Evolutionary conservation across 371 early-diverging fungal species (phyloP), one percentile per base, ranked within the genome.

Genomic region (Mortierella sp.): DNA sequence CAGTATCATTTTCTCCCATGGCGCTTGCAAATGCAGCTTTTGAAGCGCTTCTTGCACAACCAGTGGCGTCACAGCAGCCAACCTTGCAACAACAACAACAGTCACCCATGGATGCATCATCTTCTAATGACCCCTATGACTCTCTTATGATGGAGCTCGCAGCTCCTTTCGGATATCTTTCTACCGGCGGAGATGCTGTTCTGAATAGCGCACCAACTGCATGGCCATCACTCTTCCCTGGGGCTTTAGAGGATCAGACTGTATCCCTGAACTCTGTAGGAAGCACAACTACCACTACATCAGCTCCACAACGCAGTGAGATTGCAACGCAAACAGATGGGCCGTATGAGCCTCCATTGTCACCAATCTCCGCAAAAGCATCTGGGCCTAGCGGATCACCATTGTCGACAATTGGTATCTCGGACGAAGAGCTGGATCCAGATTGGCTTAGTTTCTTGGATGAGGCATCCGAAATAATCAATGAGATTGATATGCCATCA

Each of bases 371-470:
- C 4, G 37, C 61, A 28, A 51, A 66, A 6, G 26, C 70, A 22
- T 22, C 64, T 43, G 64, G 66, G 9, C 56, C 45, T 8, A 34
- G 58, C 13, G 60, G 55, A 8, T 67, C 76, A 12, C 76, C 76
- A 19, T 28, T 56, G 9, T 59, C 66, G 0, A n/a, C 58, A 0
- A 34, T 69, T 22, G 72, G 69, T 19, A 42, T 69, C 32, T 58
- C 70, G 3, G 79, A 78, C 26, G 79, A 72, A 1, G 75, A 70
- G 51, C 17, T 80, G 29, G 75, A 80, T 28, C 80, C 75, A 6
- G 79, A 78, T 37, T 78, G 79, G 80, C 75, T 79, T 42, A 79
- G 34, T 37, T 74, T 79, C 60, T 67, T 79, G 64, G 75, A 74
- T 28, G 80, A 79, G 31, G 75, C 75, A 7, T 66, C 70, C 15